Percentiles rank a stretch among this genome's conserved stretches.
These are phyloP conservation scores for Leonotis leonurus DNA, from an alignment of 257 asterid genomes.

Conservation along the genomic window DNA sequence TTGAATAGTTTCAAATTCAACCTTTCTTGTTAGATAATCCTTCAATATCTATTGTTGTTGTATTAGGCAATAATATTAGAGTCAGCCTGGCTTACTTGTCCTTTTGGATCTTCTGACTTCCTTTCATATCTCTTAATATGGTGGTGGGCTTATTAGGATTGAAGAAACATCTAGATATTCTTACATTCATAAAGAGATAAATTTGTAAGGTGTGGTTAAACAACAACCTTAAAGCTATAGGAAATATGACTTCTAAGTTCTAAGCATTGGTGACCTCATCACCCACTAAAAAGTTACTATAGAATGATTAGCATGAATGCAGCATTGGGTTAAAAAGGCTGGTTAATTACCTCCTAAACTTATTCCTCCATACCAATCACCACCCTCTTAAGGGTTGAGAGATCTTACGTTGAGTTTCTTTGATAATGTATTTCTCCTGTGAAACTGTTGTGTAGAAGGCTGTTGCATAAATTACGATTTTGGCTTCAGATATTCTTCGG, in stretches of 20 bases:
- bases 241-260: not conserved
- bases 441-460: not conserved
- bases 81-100: not conserved
- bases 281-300: not conserved
- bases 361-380: not conserved
- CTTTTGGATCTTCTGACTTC: not conserved
- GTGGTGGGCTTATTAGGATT: not conserved
- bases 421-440: not conserved
- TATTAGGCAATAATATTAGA: not conserved
- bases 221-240: not conserved
- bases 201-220: not conserved
- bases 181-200: not conserved
- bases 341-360: not conserved
- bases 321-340: too few relatives aligned
- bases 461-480: not conserved
- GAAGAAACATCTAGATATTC: not conserved
- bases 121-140: not conserved
- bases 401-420: not conserved
- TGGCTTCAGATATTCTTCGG: not conserved
- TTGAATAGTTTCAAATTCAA: not conserved
- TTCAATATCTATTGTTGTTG: not conserved
- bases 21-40: not conserved
- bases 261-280: not conserved
- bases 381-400: not conserved
- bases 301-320: not conserved